Conservation (phyloP, 768 basidiomycete species). For the Termitomyces eurrhizus region DNA sequence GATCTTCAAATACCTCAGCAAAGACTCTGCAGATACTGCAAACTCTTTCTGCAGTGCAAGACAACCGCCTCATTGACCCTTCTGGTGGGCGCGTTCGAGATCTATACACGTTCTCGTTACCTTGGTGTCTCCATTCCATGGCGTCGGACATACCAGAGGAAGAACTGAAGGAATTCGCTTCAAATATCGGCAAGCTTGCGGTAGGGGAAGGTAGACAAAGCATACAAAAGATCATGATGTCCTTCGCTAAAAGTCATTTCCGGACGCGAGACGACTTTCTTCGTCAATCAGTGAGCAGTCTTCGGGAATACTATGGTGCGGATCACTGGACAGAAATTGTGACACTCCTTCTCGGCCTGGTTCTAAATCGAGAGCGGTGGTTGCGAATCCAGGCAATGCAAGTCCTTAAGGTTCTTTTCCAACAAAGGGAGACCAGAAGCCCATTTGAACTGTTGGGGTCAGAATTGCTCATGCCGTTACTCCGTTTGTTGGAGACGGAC, state of each 20-base stretch:
- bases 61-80: constrained; percentile 65
- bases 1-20: constrained; percentile 68
- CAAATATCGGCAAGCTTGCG: constrained; percentile 70
- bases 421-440: constrained; percentile 75
- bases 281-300: constrained; percentile 78
- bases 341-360: constrained; percentile 80
- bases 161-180: constrained; percentile 64
- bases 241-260: constrained; percentile 84
- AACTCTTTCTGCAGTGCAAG: constrained; percentile 54
- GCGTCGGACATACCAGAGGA: constrained; percentile 55
- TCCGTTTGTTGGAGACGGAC: constrained; percentile 86
- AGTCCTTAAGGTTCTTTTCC: constrained; percentile 84
- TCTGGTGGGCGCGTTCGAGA: constrained; percentile 73
- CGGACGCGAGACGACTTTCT: constrained; percentile 92
- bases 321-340: constrained; percentile 79
- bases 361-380: constrained; percentile 82
- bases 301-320: constrained; percentile 80
- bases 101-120: constrained; percentile 76
- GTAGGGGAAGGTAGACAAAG: constrained; percentile 68
- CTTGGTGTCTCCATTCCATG: constrained; percentile 87
- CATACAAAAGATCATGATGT: constrained; percentile 84
- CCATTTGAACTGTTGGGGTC: constrained; percentile 74
- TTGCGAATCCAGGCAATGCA: constrained; percentile 80
- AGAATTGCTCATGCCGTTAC: constrained; percentile 86
- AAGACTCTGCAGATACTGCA: constrained; percentile 68